These are phyloP conservation scores for Blumeria hordei DNA, from an alignment of 2,329 filamentous ascomycete genomes.

Conservation along the genomic window DNA sequence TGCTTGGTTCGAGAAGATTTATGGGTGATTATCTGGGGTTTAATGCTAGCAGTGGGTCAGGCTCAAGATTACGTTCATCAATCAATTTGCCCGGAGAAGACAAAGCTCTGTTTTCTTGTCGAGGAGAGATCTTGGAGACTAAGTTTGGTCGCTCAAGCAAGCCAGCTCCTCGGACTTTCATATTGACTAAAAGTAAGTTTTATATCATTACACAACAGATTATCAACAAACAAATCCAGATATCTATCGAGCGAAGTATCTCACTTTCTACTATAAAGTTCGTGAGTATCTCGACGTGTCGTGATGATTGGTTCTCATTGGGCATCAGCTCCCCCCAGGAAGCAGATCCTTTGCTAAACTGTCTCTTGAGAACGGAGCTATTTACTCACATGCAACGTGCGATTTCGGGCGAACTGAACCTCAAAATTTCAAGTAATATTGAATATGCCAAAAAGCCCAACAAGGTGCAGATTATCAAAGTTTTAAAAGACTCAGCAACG, in stretches of 20 bases:
- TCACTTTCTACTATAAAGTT: conserved; percentile 75
- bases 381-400: conserved; percentile 73
- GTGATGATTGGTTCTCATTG: conserved; percentile 93
- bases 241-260: conserved; percentile 59
- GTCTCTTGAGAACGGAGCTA: conserved; percentile 88
- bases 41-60: conserved; percentile 55
- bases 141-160: conserved; percentile 96
- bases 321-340: conserved; percentile 78
- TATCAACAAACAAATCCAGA: conserved; percentile 59
- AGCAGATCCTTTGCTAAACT: conserved; percentile 79
- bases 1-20: conserved; percentile 78
- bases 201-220: conserved; percentile 74
- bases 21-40: conserved; percentile 86
- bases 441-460: conserved; percentile 97
- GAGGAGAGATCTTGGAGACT: conserved; percentile 69
- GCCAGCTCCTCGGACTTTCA: conserved; percentile 58
- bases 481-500: conserved; percentile 61
- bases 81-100: conserved; percentile 51
- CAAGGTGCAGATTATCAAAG: conserved; percentile 74
- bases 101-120: conserved; percentile 65
- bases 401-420: conserved; percentile 51
- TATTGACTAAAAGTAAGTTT: conserved; percentile 67
- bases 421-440: conserved; percentile 65
- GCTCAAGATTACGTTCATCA: conserved; percentile 53
- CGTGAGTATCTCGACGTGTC: conserved; percentile 53